Conservation (phyloP, 2,329 filamentous ascomycete genomes). For the Seiridium cupressi region DNA sequence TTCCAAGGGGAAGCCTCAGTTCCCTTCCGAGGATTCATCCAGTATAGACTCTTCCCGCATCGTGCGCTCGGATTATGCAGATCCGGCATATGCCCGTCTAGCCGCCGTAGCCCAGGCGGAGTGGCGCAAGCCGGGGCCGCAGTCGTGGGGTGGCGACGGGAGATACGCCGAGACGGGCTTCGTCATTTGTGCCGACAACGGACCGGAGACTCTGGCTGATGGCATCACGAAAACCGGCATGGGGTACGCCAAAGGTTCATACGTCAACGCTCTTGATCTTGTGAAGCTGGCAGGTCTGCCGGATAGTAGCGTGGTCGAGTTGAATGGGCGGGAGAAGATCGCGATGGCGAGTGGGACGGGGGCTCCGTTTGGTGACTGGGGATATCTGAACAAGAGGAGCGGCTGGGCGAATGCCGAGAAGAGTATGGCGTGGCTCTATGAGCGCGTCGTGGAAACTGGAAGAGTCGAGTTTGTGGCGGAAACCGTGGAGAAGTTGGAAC, state of each 20-base stretch:
- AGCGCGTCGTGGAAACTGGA: conserved; percentile 50
- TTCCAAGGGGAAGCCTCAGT: conserved; percentile 28
- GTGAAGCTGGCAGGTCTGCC: conserved; percentile 29
- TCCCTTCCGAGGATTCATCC: conserved; percentile 58
- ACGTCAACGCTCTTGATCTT: conserved; percentile 58
- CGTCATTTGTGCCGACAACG: conserved; percentile 57
- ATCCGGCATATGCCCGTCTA: conserved; percentile 72
- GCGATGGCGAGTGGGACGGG: conserved; percentile 42
- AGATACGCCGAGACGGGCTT: conserved; percentile 72
- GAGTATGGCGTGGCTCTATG: conserved; percentile 63
- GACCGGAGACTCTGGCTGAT: conserved; percentile 26
- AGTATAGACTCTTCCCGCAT: conserved; percentile 65
- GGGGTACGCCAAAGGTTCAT: conserved; percentile 59
- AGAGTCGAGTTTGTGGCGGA: conserved; percentile 56
- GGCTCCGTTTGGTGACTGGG: conserved; percentile 58
- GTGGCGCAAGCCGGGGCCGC: conserved; percentile 61
- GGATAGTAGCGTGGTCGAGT: conserved; percentile 38
- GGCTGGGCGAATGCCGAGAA: conserved; percentile 81
- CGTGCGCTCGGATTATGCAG: conserved; percentile 75
- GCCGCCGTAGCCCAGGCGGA: conserved; percentile 66
- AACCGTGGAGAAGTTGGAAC: conserved; percentile 42
- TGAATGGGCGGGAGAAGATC: conserved; percentile 45
- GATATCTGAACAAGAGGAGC: conserved; percentile 70
- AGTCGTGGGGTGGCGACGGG: conserved; percentile 57
- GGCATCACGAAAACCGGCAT: conserved; percentile 42